These are phyloP conservation scores for Kalanchoe fedtschenkoi DNA, from an alignment of 164 flowering plant genomes.

Conservation along the genomic window DNA sequence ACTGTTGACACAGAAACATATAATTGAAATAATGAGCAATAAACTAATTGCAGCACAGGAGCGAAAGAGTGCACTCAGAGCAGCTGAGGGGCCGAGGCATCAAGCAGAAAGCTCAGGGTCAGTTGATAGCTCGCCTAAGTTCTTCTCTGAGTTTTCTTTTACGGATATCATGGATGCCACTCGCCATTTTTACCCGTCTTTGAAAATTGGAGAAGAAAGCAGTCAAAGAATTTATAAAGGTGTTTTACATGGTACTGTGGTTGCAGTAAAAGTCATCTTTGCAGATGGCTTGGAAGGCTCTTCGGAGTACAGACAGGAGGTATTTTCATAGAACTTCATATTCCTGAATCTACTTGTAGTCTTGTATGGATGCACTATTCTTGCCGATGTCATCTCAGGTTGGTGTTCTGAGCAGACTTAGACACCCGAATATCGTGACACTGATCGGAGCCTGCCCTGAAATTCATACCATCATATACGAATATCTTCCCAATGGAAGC, in stretches of 20 bases:
- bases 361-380: neutral
- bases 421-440: slow-evolving; percentile 58
- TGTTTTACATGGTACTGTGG: slow-evolving; percentile 46
- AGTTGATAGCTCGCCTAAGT: slow-evolving; percentile 13
- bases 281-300: slow-evolving; percentile 55
- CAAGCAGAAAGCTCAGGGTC: slow-evolving; percentile 23
- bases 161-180: slow-evolving; percentile 69
- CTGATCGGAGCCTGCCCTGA: slow-evolving; percentile 58
- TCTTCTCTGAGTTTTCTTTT: slow-evolving; percentile 48
- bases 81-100: slow-evolving; percentile 47
- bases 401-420: slow-evolving; percentile 42
- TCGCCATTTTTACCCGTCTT: slow-evolving; percentile 30
- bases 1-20: slow-evolving; percentile 21
- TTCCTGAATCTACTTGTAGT: neutral
- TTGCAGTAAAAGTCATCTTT: slow-evolving; percentile 62
- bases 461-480: slow-evolving; percentile 38
- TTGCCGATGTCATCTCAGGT: slow-evolving; percentile 34
- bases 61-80: slow-evolving; percentile 49
- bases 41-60: slow-evolving; percentile 24
- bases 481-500: slow-evolving; percentile 50
- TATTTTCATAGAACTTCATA: too few relatives aligned
- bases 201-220: slow-evolving; percentile 81
- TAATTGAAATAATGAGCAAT: slow-evolving; percentile 21
- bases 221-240: slow-evolving; percentile 71
- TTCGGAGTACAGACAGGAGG: slow-evolving; percentile 80